Conservation (phyloP, 192 early-diverging fungal species). For the Dissophora globulifera region DNA sequence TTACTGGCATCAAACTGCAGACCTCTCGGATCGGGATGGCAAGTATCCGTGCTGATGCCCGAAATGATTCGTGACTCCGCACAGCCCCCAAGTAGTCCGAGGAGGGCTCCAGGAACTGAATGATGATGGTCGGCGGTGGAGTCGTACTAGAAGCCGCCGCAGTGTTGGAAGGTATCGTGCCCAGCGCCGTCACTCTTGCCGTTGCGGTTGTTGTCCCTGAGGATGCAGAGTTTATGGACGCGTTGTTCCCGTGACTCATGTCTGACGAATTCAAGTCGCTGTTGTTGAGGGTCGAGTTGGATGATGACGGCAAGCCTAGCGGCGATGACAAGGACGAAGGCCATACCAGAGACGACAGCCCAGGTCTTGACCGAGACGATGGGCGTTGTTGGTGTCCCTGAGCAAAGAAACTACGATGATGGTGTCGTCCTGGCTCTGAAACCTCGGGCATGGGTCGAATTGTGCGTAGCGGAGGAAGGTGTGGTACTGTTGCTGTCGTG, state of each 20-base stretch:
- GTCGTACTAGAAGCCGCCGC: too few relatives aligned
- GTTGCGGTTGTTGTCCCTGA: background rate
- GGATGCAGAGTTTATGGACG: too few relatives aligned
- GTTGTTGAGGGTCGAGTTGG: background rate
- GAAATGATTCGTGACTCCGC: conserved; percentile 13
- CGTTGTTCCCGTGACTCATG: too few relatives aligned
- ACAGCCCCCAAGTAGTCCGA: conserved; percentile 1
- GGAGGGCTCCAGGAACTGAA: conserved; percentile 5
- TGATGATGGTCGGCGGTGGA: conserved; percentile 1
- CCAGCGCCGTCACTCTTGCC: too few relatives aligned
- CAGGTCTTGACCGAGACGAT: background rate
- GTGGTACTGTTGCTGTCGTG: too few relatives aligned
- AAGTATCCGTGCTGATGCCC: conserved; percentile 2
- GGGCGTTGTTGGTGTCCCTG: conserved; percentile 1
- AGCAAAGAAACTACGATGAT: conserved; percentile 10
- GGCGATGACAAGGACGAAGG: background rate
- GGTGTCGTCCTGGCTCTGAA: background rate
- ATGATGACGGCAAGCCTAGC: background rate
- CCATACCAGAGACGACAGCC: background rate
- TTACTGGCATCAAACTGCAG: conserved; percentile 16
- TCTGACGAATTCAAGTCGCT: background rate
- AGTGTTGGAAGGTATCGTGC: too few relatives aligned
- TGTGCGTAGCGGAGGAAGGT: too few relatives aligned
- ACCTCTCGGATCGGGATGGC: conserved; percentile 9
- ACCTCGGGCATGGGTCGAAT: background rate